Base-by-base conservation (phyloP, 306 rosid species). In the Corylus avellana region DNA sequence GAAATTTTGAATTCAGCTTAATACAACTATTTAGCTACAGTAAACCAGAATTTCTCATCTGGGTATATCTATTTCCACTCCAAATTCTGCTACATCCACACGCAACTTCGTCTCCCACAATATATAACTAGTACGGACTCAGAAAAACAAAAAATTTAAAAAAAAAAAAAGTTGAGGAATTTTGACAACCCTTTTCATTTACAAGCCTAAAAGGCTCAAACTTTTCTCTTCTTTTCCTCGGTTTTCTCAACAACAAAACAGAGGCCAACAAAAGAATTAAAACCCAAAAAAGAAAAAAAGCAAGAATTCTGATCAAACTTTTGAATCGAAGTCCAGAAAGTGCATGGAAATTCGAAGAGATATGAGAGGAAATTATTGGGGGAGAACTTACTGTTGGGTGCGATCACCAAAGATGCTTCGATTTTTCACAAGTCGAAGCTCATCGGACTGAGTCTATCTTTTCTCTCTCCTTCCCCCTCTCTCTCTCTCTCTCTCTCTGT, bases 371-470 rank as follows among this genome's bases (percentile, higher is more conserved):
- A 58, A 63, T 57, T 54, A 18, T 77, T 14, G 32, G 77, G 48
- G 17, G 59, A 80, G 80, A 76, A 62, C 92, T 78, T 84, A 85
- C 90, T 57, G 4, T 70, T 77, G 69, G 69, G 53, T 27, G 71
- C 42, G 7, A 58, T 44, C 75, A 56, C 70, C 82, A 75, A 20
- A 29, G 72, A 75, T 78, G 79, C 58, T 81, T 76, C 49, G 75
- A 74, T 37, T 79, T 67, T 8, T 89, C 80, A 84, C 86, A 72
- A 72, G 42, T 55, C 49, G 68, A 73, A 84, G 82, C 78, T 62
- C 90, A 82, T 75, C 86, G 78, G 89, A 79, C 79, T 74, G 77
- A 86, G 88, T 80, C 75, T 75, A 63, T 39, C 51, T 51, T 79
- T 54, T 85, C 85, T 62, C 32, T 75, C 64, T 58, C 35, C 35